Percentiles rank a stretch among this genome's conserved stretches.
phyloP scores from a whole-genome alignment of 1,284 basidiomycete genomes.

The Fomitopsis betulina region DNA sequence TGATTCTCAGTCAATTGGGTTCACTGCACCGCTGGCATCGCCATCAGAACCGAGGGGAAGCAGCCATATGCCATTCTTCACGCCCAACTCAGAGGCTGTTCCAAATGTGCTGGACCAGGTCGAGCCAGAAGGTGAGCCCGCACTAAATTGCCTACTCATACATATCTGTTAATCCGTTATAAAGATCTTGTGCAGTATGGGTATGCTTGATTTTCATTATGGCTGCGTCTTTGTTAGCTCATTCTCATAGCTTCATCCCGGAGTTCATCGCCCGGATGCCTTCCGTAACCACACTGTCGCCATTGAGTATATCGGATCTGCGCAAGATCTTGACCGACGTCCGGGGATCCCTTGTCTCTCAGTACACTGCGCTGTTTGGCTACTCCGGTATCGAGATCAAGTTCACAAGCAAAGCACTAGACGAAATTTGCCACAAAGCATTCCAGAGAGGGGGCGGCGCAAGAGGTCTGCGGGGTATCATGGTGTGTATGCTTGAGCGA shows the following conservation, averaged over 20 bases:
- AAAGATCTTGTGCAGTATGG: constrained; percentile 85
- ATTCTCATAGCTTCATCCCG: constrained; percentile 71
- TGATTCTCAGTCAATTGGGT: constrained; percentile 76
- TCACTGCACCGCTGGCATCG: constrained; percentile 63
- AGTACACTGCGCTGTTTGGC: constrained; percentile 81
- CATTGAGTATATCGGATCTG: constrained; percentile 71
- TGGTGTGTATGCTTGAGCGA: constrained; percentile 47
- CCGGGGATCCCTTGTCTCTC: constrained; percentile 84
- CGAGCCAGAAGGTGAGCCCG: constrained; percentile 55
- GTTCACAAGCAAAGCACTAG: constrained; percentile 71
- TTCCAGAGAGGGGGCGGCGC: constrained; percentile 84
- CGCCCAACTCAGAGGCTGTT: constrained; percentile 54
- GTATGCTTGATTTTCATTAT: constrained; percentile 29
- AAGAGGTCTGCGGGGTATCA: constrained; percentile 81
- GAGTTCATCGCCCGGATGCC: constrained; percentile 93
- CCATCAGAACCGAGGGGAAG: constrained; percentile 31
- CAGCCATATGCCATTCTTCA: constrained; percentile 62
- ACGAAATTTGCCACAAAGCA: constrained; percentile 78
- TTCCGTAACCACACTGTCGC: constrained; percentile 78
- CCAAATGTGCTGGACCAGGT: constrained; percentile 57
- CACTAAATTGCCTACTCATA: neutral
- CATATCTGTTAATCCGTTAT: neutral
- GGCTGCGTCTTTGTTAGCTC: neutral
- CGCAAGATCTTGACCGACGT: constrained; percentile 91
- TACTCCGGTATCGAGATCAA: constrained; percentile 79